These are phyloP conservation scores for Zygoascus biomembranicola DNA, from an alignment of 805 yeast species.

Conservation along the genomic window DNA sequence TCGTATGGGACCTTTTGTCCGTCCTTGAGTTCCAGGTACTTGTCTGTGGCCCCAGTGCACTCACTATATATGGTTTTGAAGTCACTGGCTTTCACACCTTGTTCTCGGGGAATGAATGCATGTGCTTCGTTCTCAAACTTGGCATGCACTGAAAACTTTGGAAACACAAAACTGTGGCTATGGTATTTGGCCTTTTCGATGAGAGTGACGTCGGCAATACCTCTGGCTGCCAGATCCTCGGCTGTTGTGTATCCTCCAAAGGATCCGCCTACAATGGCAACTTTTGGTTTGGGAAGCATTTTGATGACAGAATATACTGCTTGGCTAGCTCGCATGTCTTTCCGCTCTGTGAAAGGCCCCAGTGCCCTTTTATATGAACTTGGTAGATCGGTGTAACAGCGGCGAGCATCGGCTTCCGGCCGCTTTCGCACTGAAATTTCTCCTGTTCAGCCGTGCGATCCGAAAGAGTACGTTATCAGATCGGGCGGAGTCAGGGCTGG, in stretches of 20 bases:
- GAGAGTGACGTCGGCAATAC: background rate
- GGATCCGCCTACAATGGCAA: slow-evolving; percentile 11
- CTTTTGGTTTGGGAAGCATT: background rate
- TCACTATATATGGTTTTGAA: slow-evolving; percentile 1
- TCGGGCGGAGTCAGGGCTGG: background rate
- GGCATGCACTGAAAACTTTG: slow-evolving; percentile 6
- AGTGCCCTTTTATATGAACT: no score
- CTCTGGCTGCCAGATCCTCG: slow-evolving; percentile 1
- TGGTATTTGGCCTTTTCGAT: slow-evolving; percentile 4
- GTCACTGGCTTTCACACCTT: background rate
- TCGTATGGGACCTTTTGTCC: slow-evolving; percentile 4
- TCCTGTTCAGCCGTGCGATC: background rate
- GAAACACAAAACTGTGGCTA: slow-evolving; percentile 8
- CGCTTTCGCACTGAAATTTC: background rate
- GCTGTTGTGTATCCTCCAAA: slow-evolving; percentile 10
- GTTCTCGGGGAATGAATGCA: slow-evolving; percentile 6
- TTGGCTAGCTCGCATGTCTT: background rate
- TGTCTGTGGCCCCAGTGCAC: background rate
- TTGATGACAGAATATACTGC: background rate
- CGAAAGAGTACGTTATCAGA: background rate
- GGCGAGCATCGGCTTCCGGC: no score
- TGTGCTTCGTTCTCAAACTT: slow-evolving; percentile 2
- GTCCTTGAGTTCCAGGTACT: background rate
- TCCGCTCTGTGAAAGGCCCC: no score
- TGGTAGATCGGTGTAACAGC: no score